Evolutionary conservation across 306 rosid species (phyloP), one percentile per base, ranked within the genome.

Genomic region (Citrullus amarus): DNA sequence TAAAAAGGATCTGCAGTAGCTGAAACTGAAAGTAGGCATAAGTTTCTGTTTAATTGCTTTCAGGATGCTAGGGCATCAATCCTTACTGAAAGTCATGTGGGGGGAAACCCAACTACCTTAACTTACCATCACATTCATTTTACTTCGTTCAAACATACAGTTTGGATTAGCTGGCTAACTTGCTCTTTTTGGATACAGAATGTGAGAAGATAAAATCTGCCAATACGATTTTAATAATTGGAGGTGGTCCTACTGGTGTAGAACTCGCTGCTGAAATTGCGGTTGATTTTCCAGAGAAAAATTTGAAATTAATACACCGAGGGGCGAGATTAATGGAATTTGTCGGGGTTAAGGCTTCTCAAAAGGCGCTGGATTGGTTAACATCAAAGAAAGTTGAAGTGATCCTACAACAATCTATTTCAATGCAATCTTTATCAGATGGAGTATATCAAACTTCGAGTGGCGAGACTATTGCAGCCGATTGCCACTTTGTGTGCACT

Each of bases 181-280:
- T 56, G 59, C 25, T 50, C 8, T 59, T 59, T 75, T 55, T 36
- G 34, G 54, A 32, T 46, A 41, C 87, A 86, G 87, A 81, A 48
- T 83, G 16, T 20, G 80, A 77, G 54, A 82, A 80, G 82, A 85
- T 85, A 14, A 77, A 78, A 43, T 83, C 82, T 18, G 79, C 84
- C 28, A 30, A n/a, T 55, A 32, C 88, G 25, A 34, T 85, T 80
- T 60, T 85, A 77, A 80, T 85, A 13, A 46, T 82, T 15, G 88
- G 88, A 65, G 88, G 88, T n/a, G 88, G 86, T 41, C 88, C 86
- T 0, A 82, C 88, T 28, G 86, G 88, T 9, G 86, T 85, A 18
- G 88, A 85, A 79, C 88, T 85, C 12, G 86, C 88, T 34, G 88
- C 80, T 46, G 88, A 85, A 78, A 82, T 85, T 67, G 75, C 79